These are phyloP conservation scores for Pachyrhizus erosus DNA, from an alignment of 306 rosid species.

Conservation along the genomic window DNA sequence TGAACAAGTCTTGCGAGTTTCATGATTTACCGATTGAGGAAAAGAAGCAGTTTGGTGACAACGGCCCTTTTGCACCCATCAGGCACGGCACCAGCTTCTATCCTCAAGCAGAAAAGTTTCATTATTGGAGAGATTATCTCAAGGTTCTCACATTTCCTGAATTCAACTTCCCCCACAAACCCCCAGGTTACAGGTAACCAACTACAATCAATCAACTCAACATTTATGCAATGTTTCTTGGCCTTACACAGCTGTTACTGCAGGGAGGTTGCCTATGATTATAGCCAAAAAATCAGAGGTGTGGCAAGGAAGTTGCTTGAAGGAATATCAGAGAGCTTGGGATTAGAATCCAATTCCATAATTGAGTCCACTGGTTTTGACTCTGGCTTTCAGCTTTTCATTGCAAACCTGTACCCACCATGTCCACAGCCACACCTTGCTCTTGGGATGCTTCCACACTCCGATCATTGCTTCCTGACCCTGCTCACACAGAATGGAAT, in stretches of 20 bases:
- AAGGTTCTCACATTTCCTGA: conserved; percentile 45
- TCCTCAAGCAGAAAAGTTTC: conserved; percentile 49
- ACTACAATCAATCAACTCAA: background rate
- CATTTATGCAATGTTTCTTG: background rate
- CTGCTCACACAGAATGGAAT: conserved; percentile 59
- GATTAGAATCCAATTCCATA: conserved; percentile 48
- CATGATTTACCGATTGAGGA: conserved; percentile 56
- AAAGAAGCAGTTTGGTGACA: conserved; percentile 59
- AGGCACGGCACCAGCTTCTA: conserved; percentile 71
- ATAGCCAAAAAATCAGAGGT: conserved; percentile 36
- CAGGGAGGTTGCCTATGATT: conserved; percentile 57
- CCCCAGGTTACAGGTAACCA: conserved; percentile 50
- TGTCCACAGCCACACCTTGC: conserved; percentile 75
- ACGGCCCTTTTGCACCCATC: conserved; percentile 55
- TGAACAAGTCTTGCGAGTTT: conserved; percentile 30
- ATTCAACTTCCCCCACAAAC: conserved; percentile 58
- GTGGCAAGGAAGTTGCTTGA: conserved; percentile 44
- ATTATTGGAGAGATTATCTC: conserved; percentile 70
- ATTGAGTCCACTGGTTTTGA: conserved; percentile 50
- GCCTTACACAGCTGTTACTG: background rate
- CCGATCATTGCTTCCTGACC: conserved; percentile 61
- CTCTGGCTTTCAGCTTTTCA: conserved; percentile 47
- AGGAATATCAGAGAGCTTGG: conserved; percentile 64
- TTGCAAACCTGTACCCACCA: conserved; percentile 65
- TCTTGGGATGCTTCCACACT: conserved; percentile 68